Base-by-base conservation (phyloP, 805 yeast species). In the Candida qinlingensis region DNA sequence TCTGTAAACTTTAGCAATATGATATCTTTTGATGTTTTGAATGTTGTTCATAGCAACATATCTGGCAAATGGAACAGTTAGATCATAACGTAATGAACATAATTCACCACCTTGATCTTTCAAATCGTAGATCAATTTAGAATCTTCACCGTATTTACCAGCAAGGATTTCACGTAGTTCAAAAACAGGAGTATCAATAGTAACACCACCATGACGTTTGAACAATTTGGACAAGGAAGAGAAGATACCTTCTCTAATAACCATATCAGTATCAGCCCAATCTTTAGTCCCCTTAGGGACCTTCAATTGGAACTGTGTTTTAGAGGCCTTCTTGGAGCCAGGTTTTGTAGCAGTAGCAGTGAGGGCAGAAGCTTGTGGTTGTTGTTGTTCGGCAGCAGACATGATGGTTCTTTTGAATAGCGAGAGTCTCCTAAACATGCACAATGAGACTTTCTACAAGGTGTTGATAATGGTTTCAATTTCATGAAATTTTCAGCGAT, bases 91-190 rank as follows among this genome's bases (percentile, higher is more conserved):
- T 66, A 94, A 75, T 25, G 97, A 90, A 19, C 97, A 87, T 59
- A 94, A 71, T 70, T 94, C 99, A 57, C 99, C 99, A 65, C 99
- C 99, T 73, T 94, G 99, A 68, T 94, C 99, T 68, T 94, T 95
- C 63, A 94, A 77, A 68, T 94, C 92, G 70, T 94, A 94, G 62
- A 94, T 94, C 60, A 94, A 77, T 70, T 94, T 94, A 33, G 97
- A 91, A 67, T 94, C 99, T 71, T 94, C 99, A 66, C 99, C 99
- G 67, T 94, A 94, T 67, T 94, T 94, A 43, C 99, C 99, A 28
- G 97, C 83, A 50, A 94, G 77, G 58, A 94, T 94, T 68, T 94
- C 99, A 59, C 96, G 81, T 57, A 92, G 76, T 69, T 94, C 99
- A 60, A 94, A 94, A 5, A 94, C 99, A 6, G 99, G 99, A 2